Conservation (phyloP, 768 basidiomycete species). For the Pleurotus cornucopiae region DNA sequence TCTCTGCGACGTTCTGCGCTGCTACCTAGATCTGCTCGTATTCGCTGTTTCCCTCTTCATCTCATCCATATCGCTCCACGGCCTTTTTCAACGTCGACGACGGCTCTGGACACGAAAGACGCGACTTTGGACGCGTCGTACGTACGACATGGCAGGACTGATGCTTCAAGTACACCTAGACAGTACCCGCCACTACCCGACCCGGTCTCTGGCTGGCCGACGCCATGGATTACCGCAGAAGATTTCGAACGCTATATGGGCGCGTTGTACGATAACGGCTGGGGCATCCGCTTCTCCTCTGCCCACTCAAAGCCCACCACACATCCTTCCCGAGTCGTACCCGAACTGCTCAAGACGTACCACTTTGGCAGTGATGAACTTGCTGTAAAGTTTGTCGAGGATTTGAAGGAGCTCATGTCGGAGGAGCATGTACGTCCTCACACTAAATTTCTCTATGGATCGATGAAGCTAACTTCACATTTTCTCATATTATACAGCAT, state of each 20-base stretch:
- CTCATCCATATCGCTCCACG: no score
- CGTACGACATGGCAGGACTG: no score
- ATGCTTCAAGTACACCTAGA: no score
- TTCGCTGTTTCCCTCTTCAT: no score
- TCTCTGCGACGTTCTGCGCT: no score
- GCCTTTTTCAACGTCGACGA: no score
- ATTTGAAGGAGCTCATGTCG: neutral
- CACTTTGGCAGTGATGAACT: neutral
- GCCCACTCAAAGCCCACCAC: conserved; percentile 1
- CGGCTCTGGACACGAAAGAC: no score
- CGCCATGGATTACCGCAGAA: conserved; percentile 1
- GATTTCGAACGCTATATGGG: neutral
- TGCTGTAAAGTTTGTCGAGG: neutral
- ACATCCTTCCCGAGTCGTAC: neutral
- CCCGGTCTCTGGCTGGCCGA: neutral
- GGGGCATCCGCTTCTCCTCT: conserved; percentile 1
- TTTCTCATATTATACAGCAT: neutral
- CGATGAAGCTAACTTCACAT: neutral
- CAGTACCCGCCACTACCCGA: neutral
- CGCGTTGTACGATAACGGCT: neutral
- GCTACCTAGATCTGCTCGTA: no score
- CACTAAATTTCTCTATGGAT: neutral
- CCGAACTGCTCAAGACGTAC: neutral
- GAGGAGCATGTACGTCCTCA: neutral
- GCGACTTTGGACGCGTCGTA: no score